phyloP scores from a whole-genome alignment of 305 asterid genomes.

The Ruellia speciosa region DNA sequence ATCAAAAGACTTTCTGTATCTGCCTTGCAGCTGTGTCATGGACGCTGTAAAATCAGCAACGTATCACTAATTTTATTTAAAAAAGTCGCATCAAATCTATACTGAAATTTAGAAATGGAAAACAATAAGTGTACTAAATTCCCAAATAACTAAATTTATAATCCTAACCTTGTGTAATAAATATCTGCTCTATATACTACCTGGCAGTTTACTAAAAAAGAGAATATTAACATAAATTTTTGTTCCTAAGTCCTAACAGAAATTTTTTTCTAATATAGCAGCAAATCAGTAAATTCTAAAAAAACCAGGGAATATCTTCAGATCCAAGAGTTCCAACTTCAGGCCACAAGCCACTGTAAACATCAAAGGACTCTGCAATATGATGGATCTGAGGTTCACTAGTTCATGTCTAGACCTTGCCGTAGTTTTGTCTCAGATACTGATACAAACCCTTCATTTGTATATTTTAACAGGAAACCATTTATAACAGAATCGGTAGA shows the following conservation, averaged over 20 bases:
- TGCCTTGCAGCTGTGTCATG: constrained; percentile 42
- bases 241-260: not conserved
- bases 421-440: not conserved
- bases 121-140: not conserved
- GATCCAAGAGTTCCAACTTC: not conserved
- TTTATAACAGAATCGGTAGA: not conserved
- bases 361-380: constrained; percentile 1
- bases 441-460: not conserved
- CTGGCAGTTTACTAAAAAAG: too few relatives aligned
- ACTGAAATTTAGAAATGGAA: constrained; percentile 11
- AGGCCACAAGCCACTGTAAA: not conserved
- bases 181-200: too few relatives aligned
- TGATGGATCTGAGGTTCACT: not conserved
- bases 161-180: too few relatives aligned
- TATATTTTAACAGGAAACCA: not conserved
- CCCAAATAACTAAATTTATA: not conserved
- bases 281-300: too few relatives aligned
- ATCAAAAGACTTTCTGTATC: constrained; percentile 56
- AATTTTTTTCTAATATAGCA: not conserved
- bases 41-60: constrained; percentile 36
- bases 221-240: not conserved
- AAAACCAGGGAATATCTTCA: too few relatives aligned
- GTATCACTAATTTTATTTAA: constrained; percentile 18
- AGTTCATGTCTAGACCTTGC: not conserved
- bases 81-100: constrained; percentile 4